A percentile compares a stretch with the other conserved stretches of the same genome.
Evolutionary conservation across 78 protist species (phyloP).

Genomic region (Dictyostelium purpureum): DNA sequence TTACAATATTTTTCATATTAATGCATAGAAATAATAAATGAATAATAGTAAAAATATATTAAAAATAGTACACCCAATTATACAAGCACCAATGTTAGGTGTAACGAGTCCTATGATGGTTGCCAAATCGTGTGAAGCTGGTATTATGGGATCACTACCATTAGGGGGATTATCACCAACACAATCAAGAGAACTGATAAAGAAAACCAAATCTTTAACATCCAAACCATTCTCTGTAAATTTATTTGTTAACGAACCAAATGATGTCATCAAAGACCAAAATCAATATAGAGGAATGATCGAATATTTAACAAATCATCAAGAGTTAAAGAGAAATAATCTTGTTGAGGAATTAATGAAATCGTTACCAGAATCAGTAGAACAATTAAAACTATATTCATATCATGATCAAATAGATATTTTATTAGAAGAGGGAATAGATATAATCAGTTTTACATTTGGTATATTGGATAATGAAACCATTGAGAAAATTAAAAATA

Average conservation of each 20-base stretch:
- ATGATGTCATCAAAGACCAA: neutral
- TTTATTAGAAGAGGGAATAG: neutral
- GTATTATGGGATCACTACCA: constrained; percentile 10
- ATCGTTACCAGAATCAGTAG: neutral
- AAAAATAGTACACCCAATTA: constrained; percentile 53
- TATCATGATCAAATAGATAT: neutral
- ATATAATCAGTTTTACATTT: constrained; percentile 59
- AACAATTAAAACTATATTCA: neutral
- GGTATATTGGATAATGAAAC: neutral
- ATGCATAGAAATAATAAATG: neutral
- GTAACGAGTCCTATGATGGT: constrained; percentile 42
- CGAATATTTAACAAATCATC: neutral
- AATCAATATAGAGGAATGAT: neutral
- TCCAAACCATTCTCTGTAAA: constrained; percentile 23
- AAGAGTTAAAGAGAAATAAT: neutral
- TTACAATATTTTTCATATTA: neutral
- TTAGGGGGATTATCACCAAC: neutral
- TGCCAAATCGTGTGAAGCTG: neutral
- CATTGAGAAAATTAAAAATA: neutral
- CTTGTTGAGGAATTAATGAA: neutral
- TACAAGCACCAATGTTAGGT: constrained; percentile 64
- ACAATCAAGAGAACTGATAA: neutral
- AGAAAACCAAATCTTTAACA: neutral
- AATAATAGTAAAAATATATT: neutral
- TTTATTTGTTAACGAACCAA: constrained; percentile 4